A percentile compares a stretch with the other conserved stretches of the same genome.
These are phyloP conservation scores for Apiospora kogelbergensis DNA, from an alignment of 2,329 filamentous ascomycete genomes.

Conservation along the genomic window DNA sequence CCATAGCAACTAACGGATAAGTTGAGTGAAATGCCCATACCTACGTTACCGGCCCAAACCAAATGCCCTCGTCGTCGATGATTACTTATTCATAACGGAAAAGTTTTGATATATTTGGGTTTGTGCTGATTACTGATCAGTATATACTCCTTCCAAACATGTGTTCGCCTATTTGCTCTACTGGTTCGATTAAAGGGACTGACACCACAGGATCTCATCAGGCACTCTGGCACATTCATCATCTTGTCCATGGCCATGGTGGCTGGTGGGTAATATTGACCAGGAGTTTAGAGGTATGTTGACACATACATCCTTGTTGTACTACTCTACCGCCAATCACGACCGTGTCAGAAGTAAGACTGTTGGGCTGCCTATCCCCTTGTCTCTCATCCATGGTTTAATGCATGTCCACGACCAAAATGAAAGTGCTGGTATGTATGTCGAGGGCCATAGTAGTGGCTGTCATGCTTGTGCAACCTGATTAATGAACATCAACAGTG, in stretches of 20 bases:
- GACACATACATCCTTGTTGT: neutral
- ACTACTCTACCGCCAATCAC: neutral
- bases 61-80: neutral
- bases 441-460: neutral
- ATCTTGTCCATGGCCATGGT: neutral
- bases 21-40: neutral
- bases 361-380: neutral
- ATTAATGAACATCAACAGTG: neutral
- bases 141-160: neutral
- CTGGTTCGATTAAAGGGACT: neutral
- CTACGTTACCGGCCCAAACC: neutral
- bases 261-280: no score
- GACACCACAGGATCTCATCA: neutral
- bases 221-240: neutral
- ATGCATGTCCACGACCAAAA: neutral
- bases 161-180: neutral
- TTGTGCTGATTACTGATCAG: neutral
- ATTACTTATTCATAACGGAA: neutral
- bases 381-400: neutral
- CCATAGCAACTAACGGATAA: neutral
- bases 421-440: neutral
- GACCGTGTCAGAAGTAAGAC: neutral
- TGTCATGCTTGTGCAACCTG: neutral
- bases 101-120: neutral
- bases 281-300: neutral